These are phyloP conservation scores for Penicillium italicum DNA, from an alignment of 2,329 filamentous ascomycete genomes.

Conservation along the genomic window DNA sequence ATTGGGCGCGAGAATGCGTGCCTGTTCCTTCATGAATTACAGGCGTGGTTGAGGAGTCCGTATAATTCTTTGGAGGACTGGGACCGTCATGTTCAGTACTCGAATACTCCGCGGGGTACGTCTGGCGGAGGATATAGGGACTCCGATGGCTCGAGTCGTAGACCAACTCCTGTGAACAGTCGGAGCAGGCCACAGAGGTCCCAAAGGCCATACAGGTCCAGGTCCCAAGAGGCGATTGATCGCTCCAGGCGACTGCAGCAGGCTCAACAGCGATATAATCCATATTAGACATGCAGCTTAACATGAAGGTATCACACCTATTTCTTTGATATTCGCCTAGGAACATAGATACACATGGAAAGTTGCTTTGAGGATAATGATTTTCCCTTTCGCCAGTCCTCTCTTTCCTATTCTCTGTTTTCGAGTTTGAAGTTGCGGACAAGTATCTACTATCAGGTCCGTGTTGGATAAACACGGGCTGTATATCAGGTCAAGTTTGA, in stretches of 20 bases:
- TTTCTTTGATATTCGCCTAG: neutral
- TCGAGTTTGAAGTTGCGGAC: too few species aligned
- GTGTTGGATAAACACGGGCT: too few species aligned
- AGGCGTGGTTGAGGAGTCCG: constrained; percentile 78
- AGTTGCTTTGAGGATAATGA: too few species aligned
- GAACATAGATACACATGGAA: too few species aligned
- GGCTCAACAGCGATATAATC: constrained; percentile 8
- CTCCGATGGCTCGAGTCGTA: constrained; percentile 10
- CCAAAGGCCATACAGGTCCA: neutral
- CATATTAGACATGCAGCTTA: neutral
- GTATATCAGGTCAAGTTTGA: too few species aligned
- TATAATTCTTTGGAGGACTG: constrained; percentile 68
- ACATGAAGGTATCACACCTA: neutral
- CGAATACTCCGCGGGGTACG: constrained; percentile 18
- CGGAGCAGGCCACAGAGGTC: neutral
- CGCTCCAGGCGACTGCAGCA: constrained; percentile 4
- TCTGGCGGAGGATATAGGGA: neutral
- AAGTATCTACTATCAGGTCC: too few species aligned
- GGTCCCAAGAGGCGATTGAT: neutral
- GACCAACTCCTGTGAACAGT: neutral
- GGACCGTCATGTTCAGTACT: constrained; percentile 77
- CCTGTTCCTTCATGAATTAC: constrained; percentile 80
- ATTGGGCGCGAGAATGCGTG: constrained; percentile 68
- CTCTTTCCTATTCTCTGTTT: too few species aligned
- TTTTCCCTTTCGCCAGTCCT: too few species aligned